phyloP scores from a whole-genome alignment of 768 basidiomycete genomes.

The Pisolithus marmoratus region DNA sequence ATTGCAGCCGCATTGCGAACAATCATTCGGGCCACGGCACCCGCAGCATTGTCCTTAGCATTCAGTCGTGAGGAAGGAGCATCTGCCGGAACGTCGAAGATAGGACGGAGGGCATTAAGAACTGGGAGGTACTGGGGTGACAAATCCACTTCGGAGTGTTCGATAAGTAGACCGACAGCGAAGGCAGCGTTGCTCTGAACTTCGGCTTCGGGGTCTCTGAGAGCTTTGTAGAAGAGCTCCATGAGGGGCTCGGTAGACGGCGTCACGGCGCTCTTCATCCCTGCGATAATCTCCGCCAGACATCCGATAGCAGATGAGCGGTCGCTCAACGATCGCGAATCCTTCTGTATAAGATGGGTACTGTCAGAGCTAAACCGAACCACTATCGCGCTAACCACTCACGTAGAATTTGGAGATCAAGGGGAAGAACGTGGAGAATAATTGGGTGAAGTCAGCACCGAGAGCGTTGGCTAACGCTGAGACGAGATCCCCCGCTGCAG shows the following conservation, averaged over 20 bases:
- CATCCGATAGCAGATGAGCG: constrained; percentile 91
- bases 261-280: constrained; percentile 83
- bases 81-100: constrained; percentile 65
- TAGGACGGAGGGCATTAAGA: constrained; percentile 71
- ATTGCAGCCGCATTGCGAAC: constrained; percentile 70
- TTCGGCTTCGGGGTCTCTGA: constrained; percentile 83
- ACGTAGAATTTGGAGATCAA: constrained; percentile 91
- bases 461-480: constrained; percentile 80
- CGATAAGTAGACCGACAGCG: constrained; percentile 85
- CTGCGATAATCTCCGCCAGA: constrained; percentile 91
- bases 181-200: constrained; percentile 96
- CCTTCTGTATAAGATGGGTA: constrained; percentile 46
- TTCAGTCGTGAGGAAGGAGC: constrained; percentile 65
- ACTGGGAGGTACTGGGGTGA: constrained; percentile 74
- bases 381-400: constrained; percentile 25
- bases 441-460: constrained; percentile 76
- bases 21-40: constrained; percentile 86
- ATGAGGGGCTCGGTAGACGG: constrained; percentile 77
- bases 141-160: constrained; percentile 79
- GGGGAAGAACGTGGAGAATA: constrained; percentile 84
- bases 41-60: constrained; percentile 95
- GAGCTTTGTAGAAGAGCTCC: constrained; percentile 77
- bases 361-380: background rate
- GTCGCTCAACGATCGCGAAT: constrained; percentile 82
- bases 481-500: constrained; percentile 91